A percentile compares a stretch with the other conserved stretches of the same genome.
phyloP scores from a whole-genome alignment of 805 yeast species.

The Saturnispora serradocipensis region DNA sequence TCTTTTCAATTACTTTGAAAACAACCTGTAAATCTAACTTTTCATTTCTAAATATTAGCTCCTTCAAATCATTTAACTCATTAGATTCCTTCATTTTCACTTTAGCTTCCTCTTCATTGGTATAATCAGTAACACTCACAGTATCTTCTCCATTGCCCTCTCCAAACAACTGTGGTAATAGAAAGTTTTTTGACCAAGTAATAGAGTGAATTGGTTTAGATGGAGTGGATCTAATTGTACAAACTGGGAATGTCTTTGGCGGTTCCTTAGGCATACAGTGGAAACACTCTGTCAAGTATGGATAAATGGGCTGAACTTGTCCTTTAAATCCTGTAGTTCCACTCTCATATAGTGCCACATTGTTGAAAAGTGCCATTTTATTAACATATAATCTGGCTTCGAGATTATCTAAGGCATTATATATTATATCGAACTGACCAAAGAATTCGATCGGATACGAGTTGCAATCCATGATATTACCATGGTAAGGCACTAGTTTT shows the following conservation, averaged over 20 bases:
- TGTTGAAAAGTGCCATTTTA: constrained; percentile 62
- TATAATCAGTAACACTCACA: constrained; percentile 42
- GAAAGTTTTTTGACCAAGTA: constrained; percentile 93
- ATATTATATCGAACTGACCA: constrained; percentile 63
- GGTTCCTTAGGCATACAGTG: constrained; percentile 83
- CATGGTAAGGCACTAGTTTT: constrained; percentile 69
- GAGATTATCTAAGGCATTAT: constrained; percentile 88
- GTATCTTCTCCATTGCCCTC: constrained; percentile 31
- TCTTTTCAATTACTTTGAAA: constrained; percentile 42
- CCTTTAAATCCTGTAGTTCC: constrained; percentile 96
- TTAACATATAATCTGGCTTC: constrained; percentile 91
- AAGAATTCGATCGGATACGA: constrained; percentile 73
- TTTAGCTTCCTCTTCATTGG: constrained; percentile 54
- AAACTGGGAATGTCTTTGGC: constrained; percentile 88
- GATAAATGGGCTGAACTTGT: constrained; percentile 85
- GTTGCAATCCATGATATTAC: constrained; percentile 72
- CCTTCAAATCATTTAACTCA: constrained; percentile 46
- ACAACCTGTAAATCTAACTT: constrained; percentile 26
- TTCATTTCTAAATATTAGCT: constrained; percentile 23
- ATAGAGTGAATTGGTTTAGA: constrained; percentile 93
- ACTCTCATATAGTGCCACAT: constrained; percentile 76
- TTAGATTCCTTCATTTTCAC: constrained; percentile 58
- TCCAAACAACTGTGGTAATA: constrained; percentile 73
- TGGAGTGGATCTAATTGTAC: constrained; percentile 95
- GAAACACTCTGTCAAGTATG: constrained; percentile 81